Evolutionary conservation across 2,329 filamentous ascomycete genomes (phyloP).

Genomic region (Trichoderma sp.): DNA sequence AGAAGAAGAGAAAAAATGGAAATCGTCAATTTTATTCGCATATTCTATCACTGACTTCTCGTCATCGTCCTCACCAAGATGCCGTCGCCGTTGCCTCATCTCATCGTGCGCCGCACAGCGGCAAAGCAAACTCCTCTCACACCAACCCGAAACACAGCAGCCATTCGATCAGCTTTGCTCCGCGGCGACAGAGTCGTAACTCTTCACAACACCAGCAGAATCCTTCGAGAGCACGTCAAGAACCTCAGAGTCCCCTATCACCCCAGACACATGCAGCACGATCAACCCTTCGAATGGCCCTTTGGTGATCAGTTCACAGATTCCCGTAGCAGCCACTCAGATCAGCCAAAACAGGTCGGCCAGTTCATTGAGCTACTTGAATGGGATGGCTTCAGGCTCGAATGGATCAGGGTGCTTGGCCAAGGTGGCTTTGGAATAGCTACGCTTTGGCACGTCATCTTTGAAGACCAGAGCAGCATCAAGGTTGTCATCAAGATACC

Average conservation of each 20-base stretch:
- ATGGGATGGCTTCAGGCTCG: constrained; percentile 22
- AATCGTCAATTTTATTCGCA: not conserved
- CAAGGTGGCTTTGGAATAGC: constrained; percentile 21
- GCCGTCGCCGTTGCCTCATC: not conserved
- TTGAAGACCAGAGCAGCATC: constrained; percentile 12
- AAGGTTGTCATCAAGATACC: constrained; percentile 31
- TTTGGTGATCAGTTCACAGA: not conserved
- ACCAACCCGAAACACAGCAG: constrained; percentile 1
- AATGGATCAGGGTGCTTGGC: constrained; percentile 20
- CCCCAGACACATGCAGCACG: not conserved
- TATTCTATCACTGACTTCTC: not conserved
- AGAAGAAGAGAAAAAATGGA: not conserved
- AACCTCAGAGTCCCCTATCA: constrained; percentile 1
- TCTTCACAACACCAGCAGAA: constrained; percentile 14
- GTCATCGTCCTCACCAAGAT: not conserved
- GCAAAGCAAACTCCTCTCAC: not conserved
- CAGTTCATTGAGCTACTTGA: not conserved
- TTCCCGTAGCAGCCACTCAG: not conserved
- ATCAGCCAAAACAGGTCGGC: not conserved
- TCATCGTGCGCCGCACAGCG: not conserved
- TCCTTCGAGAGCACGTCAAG: not conserved
- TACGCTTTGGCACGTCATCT: constrained; percentile 20
- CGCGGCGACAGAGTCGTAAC: constrained; percentile 19
- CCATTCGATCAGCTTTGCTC: constrained; percentile 15
- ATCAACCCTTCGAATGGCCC: not conserved